phyloP scores from a whole-genome alignment of 441 rosid species.

The Syzygium syzygioides region DNA sequence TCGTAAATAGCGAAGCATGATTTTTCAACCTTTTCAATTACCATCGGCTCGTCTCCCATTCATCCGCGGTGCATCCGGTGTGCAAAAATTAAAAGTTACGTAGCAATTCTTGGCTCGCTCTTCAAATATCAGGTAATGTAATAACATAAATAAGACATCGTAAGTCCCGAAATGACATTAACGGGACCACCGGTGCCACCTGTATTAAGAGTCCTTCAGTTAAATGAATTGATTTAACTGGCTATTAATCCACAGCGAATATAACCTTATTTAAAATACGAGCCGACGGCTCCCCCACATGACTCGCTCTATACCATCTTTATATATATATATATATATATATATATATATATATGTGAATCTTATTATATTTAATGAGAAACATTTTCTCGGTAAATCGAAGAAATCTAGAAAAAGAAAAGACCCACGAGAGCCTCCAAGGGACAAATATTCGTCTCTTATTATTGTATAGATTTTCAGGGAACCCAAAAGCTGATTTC shows the following conservation, averaged over 20 bases:
- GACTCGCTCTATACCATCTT: no score
- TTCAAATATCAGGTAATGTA: background rate
- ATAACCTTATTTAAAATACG: background rate
- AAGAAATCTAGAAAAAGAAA: background rate
- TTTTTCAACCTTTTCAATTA: no score
- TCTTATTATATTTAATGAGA: background rate
- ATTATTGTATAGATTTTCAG: background rate
- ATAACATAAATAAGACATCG: background rate
- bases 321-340: no score
- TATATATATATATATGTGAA: no score
- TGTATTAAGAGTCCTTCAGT: no score
- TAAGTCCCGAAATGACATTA: no score
- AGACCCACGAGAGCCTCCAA: background rate
- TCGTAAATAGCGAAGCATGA: no score
- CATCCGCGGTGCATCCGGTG: background rate
- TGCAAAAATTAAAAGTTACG: background rate
- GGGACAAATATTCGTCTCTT: background rate
- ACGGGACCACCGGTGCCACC: no score
- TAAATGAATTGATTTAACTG: no score
- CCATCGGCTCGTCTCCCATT: background rate
- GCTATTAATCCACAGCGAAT: no score
- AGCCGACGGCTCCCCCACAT: no score
- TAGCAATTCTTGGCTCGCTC: background rate
- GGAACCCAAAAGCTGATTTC: constrained; percentile 10
- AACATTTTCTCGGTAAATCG: background rate